These are phyloP conservation scores for Hirschfeldia incana DNA, from an alignment of 345 rosid genomes.

Conservation along the genomic window DNA sequence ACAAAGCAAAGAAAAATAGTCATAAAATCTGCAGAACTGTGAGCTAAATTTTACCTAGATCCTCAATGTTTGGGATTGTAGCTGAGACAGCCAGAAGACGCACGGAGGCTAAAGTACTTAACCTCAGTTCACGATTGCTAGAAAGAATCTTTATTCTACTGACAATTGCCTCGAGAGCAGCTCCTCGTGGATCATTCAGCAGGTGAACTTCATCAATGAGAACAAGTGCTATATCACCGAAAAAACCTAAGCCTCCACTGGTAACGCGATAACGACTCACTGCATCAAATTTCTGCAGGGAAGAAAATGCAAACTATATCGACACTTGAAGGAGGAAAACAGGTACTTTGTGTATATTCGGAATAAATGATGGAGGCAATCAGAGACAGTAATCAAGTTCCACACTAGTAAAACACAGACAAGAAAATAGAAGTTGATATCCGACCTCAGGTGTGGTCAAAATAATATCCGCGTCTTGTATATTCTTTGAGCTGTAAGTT, in stretches of 20 bases:
- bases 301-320: conserved; percentile 8
- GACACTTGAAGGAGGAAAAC: conserved; percentile 7
- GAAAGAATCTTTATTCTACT: conserved; percentile 93
- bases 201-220: conserved; percentile 97
- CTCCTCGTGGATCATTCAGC: conserved; percentile 95
- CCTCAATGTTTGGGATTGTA: conserved; percentile 91
- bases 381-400: neutral
- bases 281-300: conserved; percentile 89
- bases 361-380: neutral
- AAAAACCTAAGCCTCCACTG: conserved; percentile 93
- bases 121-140: conserved; percentile 67
- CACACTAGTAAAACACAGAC: neutral
- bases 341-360: neutral
- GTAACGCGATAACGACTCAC: conserved; percentile 83
- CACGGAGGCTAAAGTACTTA: conserved; percentile 68
- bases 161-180: conserved; percentile 91
- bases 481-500: conserved; percentile 60
- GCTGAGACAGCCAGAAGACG: conserved; percentile 95
- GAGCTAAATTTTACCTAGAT: conserved; percentile 62
- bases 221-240: conserved; percentile 85
- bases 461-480: conserved; percentile 91
- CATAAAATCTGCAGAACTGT: conserved; percentile 16
- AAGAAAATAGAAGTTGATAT: neutral
- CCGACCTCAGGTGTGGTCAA: conserved; percentile 96
- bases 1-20: neutral